Base-by-base conservation (phyloP, 352 stramenopile genomes). In the Globisporangium spiculum region DNA sequence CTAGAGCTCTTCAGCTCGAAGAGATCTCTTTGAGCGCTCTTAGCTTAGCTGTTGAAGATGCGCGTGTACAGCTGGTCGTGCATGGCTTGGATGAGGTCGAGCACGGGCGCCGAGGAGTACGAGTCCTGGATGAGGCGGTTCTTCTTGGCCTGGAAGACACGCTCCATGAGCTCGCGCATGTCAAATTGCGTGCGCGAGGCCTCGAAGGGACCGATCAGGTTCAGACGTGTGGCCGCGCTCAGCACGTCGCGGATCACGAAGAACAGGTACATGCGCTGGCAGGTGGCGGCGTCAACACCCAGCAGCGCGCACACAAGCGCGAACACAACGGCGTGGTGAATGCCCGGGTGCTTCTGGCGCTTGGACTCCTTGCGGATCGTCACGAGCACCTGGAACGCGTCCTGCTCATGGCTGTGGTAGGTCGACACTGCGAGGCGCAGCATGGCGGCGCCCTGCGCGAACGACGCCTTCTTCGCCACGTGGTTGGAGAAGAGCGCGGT, bases 1-100 rank as follows among this genome's bases (percentile, higher is more conserved):
- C 41, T 48, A 16, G 41, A n/a, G 41, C 41, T 48, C 41, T 20
- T n/a, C 22, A 8, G 50, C 20, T 14, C 0, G 6, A 44, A 18
- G 24, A 36, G 53, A 10, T 16, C 26, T 36, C 9, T 22, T 38
- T 26, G 9, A 44, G 36, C 36, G 16, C 12, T 44, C 10, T n/a
- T 58, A 22, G 14, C 24, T 38, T 70, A 90, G 60, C 88, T 96
- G 68, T 93, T 96, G 68, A 96, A 96, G 53, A 96, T 94, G 34
- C 88, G 86, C 67, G 88, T 96, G 74, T 96, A 96, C n/a, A 96
- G 74, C 60, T 92, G 81, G 67, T 96, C 88, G 69, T 96, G 88
- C 78, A 91, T 90, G 63, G 77, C 83, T 56, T 96, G 88, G 62
- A 94, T 79, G 26, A 96, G 75, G 63, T 96, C 88, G 14, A 94